Conservation (phyloP, 1,284 basidiomycete species). For the Athelia sp. region DNA sequence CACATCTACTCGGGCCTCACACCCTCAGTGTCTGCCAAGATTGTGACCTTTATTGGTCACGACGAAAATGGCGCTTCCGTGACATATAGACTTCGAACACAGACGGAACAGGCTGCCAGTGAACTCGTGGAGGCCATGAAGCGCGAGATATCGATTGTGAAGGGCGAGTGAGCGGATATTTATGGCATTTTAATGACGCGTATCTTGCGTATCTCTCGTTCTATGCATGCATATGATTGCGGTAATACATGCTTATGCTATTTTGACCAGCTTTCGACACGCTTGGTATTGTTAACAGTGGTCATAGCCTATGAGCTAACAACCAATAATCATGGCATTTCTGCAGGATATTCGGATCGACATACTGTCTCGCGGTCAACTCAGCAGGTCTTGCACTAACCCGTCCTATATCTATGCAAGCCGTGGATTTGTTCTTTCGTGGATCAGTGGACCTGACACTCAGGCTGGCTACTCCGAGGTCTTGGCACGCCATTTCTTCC, state of each 20-base stretch:
- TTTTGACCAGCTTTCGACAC: no score
- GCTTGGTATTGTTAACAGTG: no score
- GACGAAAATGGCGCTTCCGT: constrained; percentile 48
- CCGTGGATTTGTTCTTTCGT: no score
- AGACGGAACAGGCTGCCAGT: constrained; percentile 55
- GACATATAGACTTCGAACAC: constrained; percentile 60
- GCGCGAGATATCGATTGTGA: constrained; percentile 51
- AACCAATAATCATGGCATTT: no score
- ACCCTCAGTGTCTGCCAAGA: constrained; percentile 43
- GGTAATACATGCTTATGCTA: neutral
- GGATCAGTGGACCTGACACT: no score
- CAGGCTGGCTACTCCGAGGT: no score
- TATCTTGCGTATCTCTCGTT: neutral
- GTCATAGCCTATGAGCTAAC: no score
- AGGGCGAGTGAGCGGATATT: constrained; percentile 25
- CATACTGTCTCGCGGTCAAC: no score
- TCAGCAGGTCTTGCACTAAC: no score
- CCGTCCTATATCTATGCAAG: no score
- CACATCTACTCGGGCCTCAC: constrained; percentile 51
- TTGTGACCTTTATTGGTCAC: constrained; percentile 65
- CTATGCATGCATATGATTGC: constrained; percentile 5
- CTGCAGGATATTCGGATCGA: no score
- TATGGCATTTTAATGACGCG: neutral
- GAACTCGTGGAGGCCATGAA: constrained; percentile 58
- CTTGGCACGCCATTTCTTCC: no score